Evolutionary conservation across 352 stramenopile genomes (phyloP).

Genomic region (Phytopythium oedochilum): DNA sequence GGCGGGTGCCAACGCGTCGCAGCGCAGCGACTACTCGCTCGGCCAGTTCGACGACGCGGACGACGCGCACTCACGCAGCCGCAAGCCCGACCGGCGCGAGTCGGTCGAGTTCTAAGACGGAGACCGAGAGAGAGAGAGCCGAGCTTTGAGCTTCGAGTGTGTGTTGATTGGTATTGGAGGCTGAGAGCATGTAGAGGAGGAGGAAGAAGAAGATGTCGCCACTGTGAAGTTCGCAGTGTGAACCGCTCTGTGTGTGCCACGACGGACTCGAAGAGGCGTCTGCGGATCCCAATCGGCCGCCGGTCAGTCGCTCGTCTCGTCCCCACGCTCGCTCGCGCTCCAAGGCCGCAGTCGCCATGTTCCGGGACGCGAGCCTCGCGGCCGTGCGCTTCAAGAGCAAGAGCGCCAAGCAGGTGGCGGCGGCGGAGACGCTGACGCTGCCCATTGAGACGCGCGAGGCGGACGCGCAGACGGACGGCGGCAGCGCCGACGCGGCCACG

Average conservation of each 20-base stretch:
- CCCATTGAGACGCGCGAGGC: slow-evolving; percentile 29
- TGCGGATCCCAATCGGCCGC: neutral
- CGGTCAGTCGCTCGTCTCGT: neutral
- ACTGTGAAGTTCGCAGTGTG: too few species aligned
- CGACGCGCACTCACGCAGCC: neutral
- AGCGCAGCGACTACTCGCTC: slow-evolving; percentile 24
- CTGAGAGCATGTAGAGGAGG: neutral
- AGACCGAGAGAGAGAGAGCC: neutral
- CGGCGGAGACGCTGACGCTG: slow-evolving; percentile 17
- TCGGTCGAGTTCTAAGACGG: slow-evolving; percentile 58
- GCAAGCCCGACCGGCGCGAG: slow-evolving; percentile 19
- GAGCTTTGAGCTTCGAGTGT: too few species aligned
- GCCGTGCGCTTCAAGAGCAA: slow-evolving; percentile 52
- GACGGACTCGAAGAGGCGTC: slow-evolving; percentile 1
- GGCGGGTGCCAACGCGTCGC: slow-evolving; percentile 12
- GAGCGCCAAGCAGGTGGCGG: slow-evolving; percentile 27
- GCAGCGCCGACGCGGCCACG: slow-evolving; percentile 23
- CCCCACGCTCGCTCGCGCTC: too few species aligned
- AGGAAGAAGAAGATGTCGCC: too few species aligned
- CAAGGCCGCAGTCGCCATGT: slow-evolving; percentile 23
- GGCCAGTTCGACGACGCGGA: slow-evolving; percentile 50
- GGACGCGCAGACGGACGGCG: slow-evolving; percentile 37
- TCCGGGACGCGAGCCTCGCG: slow-evolving; percentile 52
- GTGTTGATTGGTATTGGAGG: too few species aligned
- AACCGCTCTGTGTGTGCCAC: too few species aligned